Conservation (phyloP, 208 protist genomes). For the Trypanosomatidae sp. region DNA sequence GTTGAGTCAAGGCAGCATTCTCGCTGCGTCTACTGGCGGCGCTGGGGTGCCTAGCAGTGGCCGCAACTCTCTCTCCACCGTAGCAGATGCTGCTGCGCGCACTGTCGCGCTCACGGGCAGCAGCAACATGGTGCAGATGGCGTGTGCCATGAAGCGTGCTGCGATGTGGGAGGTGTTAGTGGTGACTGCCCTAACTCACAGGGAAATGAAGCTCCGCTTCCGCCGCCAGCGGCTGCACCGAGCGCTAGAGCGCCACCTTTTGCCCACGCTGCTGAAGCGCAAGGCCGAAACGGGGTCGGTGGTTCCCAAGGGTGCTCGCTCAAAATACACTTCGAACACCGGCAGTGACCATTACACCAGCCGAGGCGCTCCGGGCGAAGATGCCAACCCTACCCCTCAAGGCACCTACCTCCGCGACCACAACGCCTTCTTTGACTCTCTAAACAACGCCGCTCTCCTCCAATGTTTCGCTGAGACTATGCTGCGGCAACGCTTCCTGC, state of each 20-base stretch:
- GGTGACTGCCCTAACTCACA: conserved; percentile 35
- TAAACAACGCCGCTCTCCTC: conserved; percentile 57
- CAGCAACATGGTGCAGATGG: conserved; percentile 49
- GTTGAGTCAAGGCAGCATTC: neutral
- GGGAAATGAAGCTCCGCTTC: conserved; percentile 42
- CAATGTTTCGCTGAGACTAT: conserved; percentile 68
- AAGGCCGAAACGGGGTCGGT: conserved; percentile 46
- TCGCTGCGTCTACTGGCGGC: neutral
- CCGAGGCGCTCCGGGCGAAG: conserved; percentile 7
- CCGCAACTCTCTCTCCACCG: conserved; percentile 1
- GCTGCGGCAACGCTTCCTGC: conserved; percentile 45
- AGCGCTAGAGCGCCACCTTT: conserved; percentile 57
- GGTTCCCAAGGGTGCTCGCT: conserved; percentile 17
- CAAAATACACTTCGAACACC: neutral
- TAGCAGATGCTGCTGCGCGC: conserved; percentile 11
- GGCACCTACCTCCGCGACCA: conserved; percentile 62
- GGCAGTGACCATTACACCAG: neutral
- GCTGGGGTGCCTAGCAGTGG: neutral
- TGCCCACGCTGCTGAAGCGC: conserved; percentile 62
- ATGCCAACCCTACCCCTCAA: conserved; percentile 18
- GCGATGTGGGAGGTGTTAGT: conserved; percentile 79
- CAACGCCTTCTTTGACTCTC: conserved; percentile 50
- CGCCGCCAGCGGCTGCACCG: conserved; percentile 50
- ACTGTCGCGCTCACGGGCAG: conserved; percentile 9
- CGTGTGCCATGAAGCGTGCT: conserved; percentile 67